These are phyloP conservation scores for Zizania palustris DNA, from an alignment of 202 grass and related monocot species.

Conservation along the genomic window DNA sequence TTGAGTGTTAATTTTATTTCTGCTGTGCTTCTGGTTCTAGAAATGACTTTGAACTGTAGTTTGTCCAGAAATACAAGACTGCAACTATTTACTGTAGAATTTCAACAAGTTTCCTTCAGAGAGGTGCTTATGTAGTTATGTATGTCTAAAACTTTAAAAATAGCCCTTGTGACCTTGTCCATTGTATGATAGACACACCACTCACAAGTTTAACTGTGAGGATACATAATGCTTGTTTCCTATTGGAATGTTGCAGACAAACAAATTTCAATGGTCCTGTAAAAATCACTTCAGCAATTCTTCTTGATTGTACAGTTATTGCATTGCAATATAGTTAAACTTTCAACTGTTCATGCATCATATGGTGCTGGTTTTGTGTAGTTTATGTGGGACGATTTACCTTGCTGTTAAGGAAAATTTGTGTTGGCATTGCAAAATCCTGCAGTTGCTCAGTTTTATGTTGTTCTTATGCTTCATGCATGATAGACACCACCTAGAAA, in stretches of 20 bases:
- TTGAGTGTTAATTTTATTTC: background rate
- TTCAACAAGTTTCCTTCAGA: background rate
- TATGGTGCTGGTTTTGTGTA: background rate
- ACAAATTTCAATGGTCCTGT: background rate
- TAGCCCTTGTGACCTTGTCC: background rate
- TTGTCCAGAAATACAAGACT: background rate
- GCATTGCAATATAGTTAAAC: background rate
- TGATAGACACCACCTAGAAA: background rate
- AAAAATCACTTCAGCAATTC: background rate
- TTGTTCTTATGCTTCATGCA: conserved; percentile 9
- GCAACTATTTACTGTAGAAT: background rate
- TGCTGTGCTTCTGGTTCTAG: conserved; percentile 9
- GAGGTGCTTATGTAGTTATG: background rate
- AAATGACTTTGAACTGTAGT: background rate
- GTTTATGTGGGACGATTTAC: background rate
- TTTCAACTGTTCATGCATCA: conserved; percentile 8
- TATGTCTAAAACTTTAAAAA: background rate
- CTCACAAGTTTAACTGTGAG: background rate
- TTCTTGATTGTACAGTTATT: background rate
- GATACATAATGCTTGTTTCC: background rate
- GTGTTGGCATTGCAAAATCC: background rate
- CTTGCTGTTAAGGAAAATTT: background rate
- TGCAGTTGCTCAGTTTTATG: background rate
- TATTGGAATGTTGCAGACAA: background rate
- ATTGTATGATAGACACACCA: background rate